Evolutionary conservation across 768 basidiomycete species (phyloP).

Genomic region (Collybiopsis luxurians): DNA sequence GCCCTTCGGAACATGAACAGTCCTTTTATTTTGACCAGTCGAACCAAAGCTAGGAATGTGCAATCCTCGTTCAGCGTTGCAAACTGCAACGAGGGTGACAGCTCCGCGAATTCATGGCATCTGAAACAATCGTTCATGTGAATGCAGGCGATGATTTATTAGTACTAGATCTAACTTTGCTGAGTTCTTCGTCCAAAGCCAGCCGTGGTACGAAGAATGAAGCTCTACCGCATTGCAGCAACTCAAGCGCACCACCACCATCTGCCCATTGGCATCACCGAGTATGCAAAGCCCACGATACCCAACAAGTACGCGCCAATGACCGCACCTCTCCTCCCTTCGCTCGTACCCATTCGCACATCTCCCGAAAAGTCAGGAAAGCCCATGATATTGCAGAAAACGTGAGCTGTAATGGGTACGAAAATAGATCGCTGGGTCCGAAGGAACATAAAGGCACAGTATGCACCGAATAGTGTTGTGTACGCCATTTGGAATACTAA

Average conservation of each 20-base stretch:
- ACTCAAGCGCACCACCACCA: constrained; percentile 1
- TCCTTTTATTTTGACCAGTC: too few species aligned
- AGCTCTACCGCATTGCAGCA: too few species aligned
- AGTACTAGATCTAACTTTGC: too few species aligned
- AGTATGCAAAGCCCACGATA: not conserved
- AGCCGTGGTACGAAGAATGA: too few species aligned
- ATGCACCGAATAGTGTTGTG: constrained; percentile 91
- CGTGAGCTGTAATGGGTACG: constrained; percentile 76
- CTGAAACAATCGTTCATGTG: too few species aligned
- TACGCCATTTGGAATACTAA: constrained; percentile 86
- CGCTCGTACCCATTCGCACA: not conserved
- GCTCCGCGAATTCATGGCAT: too few species aligned
- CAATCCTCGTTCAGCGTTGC: too few species aligned
- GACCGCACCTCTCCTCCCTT: not conserved
- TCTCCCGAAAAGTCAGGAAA: constrained; percentile 45
- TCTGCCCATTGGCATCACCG: not conserved
- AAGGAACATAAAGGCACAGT: constrained; percentile 70
- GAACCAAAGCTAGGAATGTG: too few species aligned
- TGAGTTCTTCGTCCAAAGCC: too few species aligned
- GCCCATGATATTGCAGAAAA: constrained; percentile 96
- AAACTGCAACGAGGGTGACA: too few species aligned
- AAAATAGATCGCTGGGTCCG: constrained; percentile 74
- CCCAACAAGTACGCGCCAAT: not conserved
- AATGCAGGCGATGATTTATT: too few species aligned
- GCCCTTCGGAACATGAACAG: too few species aligned